These are phyloP conservation scores for Scheffersomyces illinoinensis DNA, from an alignment of 1,139 yeast species.

Conservation along the genomic window DNA sequence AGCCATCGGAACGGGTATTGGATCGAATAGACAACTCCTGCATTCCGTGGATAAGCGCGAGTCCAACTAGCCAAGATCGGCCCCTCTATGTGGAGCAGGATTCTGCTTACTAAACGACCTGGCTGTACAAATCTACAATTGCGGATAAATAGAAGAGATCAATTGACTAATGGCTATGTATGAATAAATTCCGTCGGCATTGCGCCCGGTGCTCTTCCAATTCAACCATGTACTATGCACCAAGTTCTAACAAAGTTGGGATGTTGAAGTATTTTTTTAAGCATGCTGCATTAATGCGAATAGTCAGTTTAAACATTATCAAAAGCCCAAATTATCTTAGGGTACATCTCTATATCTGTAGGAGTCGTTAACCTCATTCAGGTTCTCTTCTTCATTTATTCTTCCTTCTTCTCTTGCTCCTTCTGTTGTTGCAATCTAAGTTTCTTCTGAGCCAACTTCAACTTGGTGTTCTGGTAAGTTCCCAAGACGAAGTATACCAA, in stretches of 20 bases:
- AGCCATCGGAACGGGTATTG: background rate
- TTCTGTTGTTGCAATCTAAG: slow-evolving; percentile 3
- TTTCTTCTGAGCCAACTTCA: slow-evolving; percentile 47
- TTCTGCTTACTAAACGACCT: background rate
- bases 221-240: background rate
- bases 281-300: background rate
- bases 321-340: background rate
- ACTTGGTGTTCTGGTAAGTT: slow-evolving; percentile 71
- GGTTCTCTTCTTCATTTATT: background rate
- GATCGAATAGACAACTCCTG: background rate
- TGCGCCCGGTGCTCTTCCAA: background rate
- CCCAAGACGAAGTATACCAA: slow-evolving; percentile 73
- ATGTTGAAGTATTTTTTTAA: background rate
- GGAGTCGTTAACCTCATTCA: background rate
- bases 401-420: slow-evolving; percentile 5
- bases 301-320: background rate
- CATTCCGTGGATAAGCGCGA: background rate
- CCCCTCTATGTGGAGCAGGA: background rate
- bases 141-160: background rate
- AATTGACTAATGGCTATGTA: background rate
- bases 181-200: background rate
- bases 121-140: background rate
- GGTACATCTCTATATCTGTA: background rate
- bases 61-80: background rate
- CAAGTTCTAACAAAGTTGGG: background rate